Evolutionary conservation across 1,139 yeast species (phyloP).

Genomic region (Zygosaccharomyces sapae): DNA sequence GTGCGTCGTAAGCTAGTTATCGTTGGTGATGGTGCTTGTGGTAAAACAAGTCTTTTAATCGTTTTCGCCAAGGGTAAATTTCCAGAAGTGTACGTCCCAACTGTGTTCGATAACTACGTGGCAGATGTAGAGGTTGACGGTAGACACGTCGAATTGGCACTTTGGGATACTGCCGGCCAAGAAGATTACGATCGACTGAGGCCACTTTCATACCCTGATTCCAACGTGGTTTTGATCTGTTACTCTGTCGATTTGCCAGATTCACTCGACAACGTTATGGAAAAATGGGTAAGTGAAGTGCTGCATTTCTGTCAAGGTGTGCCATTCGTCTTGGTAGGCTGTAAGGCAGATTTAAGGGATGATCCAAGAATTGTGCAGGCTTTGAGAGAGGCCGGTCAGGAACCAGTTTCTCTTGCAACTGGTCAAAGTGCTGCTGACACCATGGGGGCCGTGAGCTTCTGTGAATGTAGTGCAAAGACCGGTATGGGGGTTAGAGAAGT

Average conservation of each 20-base stretch:
- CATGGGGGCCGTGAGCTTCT: constrained; percentile 79
- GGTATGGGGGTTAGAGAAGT: constrained; percentile 90
- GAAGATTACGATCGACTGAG: constrained; percentile 95
- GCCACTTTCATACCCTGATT: constrained; percentile 90
- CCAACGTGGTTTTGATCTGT: constrained; percentile 87
- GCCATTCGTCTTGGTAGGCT: constrained; percentile 89
- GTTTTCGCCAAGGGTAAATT: constrained; percentile 92
- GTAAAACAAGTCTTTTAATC: constrained; percentile 76
- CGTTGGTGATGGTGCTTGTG: constrained; percentile 85
- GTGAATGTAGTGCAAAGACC: constrained; percentile 91
- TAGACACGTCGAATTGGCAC: constrained; percentile 86
- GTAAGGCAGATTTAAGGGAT: constrained; percentile 84
- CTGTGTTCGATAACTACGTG: constrained; percentile 91
- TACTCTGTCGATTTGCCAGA: constrained; percentile 90
- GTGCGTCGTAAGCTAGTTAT: constrained; percentile 63
- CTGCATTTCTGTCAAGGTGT: constrained; percentile 93
- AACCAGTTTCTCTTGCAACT: constrained; percentile 72
- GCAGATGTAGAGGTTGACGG: constrained; percentile 94
- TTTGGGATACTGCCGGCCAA: constrained; percentile 99
- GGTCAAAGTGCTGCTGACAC: constrained; percentile 82
- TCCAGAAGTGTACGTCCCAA: constrained; percentile 94
- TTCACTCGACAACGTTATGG: constrained; percentile 87
- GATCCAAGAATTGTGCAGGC: constrained; percentile 73
- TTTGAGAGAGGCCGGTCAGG: constrained; percentile 68
- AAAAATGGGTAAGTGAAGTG: constrained; percentile 93